Percentiles rank a stretch among this genome's conserved stretches.
Conservation (phyloP, 2,329 filamentous ascomycete genomes). For the Coniochaeta sp. region DNA sequence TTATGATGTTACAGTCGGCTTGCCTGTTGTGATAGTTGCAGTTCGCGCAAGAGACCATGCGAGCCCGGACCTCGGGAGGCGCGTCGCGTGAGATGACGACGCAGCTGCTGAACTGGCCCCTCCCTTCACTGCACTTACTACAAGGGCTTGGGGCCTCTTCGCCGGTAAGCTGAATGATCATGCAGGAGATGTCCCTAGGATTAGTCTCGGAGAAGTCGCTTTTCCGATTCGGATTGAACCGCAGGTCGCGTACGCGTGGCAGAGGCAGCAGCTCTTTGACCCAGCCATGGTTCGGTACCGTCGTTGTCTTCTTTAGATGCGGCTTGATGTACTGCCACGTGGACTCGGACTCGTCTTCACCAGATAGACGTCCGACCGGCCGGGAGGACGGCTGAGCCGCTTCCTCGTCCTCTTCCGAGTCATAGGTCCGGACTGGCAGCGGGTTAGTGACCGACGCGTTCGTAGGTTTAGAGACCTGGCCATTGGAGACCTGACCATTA, state of each 20-base stretch:
- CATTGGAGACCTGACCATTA: no score
- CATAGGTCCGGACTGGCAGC: background rate
- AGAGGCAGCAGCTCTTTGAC: slow-evolving; percentile 15
- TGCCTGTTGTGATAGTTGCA: slow-evolving; percentile 19
- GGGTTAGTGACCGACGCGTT: no score
- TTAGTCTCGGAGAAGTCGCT: slow-evolving; percentile 14
- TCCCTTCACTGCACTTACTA: slow-evolving; percentile 12
- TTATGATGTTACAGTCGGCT: slow-evolving; percentile 13
- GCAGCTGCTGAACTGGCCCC: slow-evolving; percentile 22
- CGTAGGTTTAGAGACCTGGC: no score
- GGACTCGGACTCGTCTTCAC: background rate
- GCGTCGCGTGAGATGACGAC: slow-evolving; percentile 13
- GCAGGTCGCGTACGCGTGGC: slow-evolving; percentile 17
- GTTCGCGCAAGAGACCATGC: slow-evolving; percentile 17
- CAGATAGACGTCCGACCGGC: background rate
- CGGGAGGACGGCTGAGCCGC: no score
- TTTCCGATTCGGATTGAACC: slow-evolving; percentile 16
- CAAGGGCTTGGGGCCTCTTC: slow-evolving; percentile 18
- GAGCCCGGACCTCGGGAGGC: slow-evolving; percentile 3
- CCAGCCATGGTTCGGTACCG: slow-evolving; percentile 11
- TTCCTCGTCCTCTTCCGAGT: background rate
- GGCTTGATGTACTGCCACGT: slow-evolving; percentile 21
- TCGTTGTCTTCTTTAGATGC: slow-evolving; percentile 10
- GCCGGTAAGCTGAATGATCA: slow-evolving; percentile 24
- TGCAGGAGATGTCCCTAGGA: slow-evolving; percentile 18